Conservation (phyloP, 345 rosid genomes). For the Cardamine chenopodiifolia region DNA sequence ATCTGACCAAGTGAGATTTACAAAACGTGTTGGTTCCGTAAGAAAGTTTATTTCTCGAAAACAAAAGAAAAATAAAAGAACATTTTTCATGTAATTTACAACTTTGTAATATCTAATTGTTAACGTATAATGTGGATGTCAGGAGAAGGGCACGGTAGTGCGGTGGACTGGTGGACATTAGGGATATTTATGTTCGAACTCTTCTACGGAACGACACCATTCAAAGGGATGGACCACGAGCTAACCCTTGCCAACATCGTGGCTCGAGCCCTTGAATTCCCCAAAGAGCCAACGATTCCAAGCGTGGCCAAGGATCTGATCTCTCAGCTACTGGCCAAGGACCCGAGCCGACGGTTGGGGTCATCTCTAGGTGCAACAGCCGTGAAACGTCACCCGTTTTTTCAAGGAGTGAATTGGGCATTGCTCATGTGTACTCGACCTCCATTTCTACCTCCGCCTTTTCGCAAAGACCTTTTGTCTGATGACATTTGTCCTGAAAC, state of each 20-base stretch:
- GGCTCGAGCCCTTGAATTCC: conserved; percentile 90
- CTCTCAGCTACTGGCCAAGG: conserved; percentile 69
- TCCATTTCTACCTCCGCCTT: conserved; percentile 79
- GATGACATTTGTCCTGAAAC: conserved; percentile 73
- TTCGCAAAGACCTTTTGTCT: conserved; percentile 58
- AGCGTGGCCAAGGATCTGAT: conserved; percentile 68
- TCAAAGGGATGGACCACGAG: conserved; percentile 86
- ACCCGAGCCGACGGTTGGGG: conserved; percentile 75
- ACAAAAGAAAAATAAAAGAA: neutral
- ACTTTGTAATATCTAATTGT: neutral
- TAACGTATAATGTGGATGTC: conserved; percentile 13
- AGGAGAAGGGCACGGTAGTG: conserved; percentile 90
- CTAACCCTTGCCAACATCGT: conserved; percentile 85
- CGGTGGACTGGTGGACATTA: conserved; percentile 95
- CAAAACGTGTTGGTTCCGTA: neutral
- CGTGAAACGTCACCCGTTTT: conserved; percentile 78
- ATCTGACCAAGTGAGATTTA: too few relatives aligned
- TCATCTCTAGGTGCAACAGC: conserved; percentile 82
- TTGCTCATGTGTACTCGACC: conserved; percentile 78
- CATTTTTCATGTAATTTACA: neutral
- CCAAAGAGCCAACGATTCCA: conserved; percentile 70
- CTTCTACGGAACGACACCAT: conserved; percentile 78
- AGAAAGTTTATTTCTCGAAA: neutral
- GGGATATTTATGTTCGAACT: conserved; percentile 86
- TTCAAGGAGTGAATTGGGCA: conserved; percentile 93